These are phyloP conservation scores for Casuarina glauca DNA, from an alignment of 306 rosid genomes.

Conservation along the genomic window DNA sequence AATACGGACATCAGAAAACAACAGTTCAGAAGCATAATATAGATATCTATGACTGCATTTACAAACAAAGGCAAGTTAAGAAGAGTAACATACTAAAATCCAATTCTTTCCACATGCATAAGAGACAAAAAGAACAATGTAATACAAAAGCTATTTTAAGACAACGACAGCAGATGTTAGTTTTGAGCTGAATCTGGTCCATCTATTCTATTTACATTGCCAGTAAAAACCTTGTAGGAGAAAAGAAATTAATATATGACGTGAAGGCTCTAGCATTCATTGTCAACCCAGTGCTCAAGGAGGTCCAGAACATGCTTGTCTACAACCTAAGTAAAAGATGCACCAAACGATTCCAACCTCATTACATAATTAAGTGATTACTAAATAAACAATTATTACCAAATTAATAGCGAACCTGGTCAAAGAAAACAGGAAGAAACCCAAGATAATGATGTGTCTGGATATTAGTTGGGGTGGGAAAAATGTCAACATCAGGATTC, in stretches of 20 bases:
- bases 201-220: background rate
- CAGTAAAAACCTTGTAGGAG: background rate
- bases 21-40: background rate
- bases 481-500: background rate
- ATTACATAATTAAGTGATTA: background rate
- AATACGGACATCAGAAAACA: background rate
- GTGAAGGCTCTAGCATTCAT: background rate
- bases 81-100: background rate
- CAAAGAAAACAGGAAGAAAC: background rate
- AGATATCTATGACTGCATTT: constrained; percentile 3
- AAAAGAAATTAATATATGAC: background rate
- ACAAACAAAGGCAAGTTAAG: background rate
- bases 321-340: background rate
- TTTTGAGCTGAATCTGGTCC: background rate
- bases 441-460: background rate
- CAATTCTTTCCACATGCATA: background rate
- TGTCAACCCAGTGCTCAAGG: background rate
- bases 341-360: background rate
- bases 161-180: background rate
- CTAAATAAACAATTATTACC: background rate
- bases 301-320: background rate
- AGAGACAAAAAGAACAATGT: background rate
- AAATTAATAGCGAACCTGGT: background rate
- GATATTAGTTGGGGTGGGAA: background rate
- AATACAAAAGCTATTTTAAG: background rate